Conservation (phyloP, 2,329 filamentous ascomycete species). For the Cryphonectria nitschkei region DNA sequence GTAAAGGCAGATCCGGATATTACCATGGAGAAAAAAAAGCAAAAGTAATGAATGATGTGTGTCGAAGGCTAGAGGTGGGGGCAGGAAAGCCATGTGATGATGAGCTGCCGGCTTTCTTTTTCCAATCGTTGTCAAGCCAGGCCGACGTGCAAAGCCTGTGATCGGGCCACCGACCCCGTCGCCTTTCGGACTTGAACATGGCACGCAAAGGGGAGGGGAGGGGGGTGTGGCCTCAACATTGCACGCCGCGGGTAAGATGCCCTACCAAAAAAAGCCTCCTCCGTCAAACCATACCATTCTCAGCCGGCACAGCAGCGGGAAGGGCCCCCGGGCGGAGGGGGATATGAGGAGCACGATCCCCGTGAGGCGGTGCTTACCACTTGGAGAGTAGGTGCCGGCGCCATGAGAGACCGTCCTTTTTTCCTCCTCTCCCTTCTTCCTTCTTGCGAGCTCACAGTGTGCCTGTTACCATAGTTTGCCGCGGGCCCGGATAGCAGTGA, state of each 20-base stretch:
- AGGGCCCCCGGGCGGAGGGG: background rate
- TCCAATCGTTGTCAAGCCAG: too few relatives aligned
- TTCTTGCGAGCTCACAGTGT: background rate
- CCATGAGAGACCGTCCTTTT: background rate
- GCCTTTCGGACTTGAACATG: background rate
- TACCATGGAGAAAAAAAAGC: background rate
- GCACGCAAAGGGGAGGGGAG: background rate
- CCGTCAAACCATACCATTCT: background rate
- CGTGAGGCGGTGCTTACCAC: background rate
- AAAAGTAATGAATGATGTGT: background rate
- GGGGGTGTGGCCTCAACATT: background rate
- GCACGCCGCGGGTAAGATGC: background rate
- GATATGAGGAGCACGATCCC: background rate
- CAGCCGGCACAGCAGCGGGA: background rate
- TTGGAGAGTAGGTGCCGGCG: background rate
- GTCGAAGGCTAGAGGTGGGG: too few relatives aligned
- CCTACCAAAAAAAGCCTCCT: background rate
- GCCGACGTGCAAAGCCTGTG: background rate
- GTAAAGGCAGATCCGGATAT: background rate
- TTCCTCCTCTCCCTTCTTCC: background rate
- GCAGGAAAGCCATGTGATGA: too few relatives aligned
- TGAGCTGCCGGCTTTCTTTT: too few relatives aligned
- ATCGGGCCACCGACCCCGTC: background rate
- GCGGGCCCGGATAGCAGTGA: too few relatives aligned
- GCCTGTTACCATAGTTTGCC: background rate